Conservation (phyloP, 805 yeast species). For the Yamadazyma paraphyllophila region DNA sequence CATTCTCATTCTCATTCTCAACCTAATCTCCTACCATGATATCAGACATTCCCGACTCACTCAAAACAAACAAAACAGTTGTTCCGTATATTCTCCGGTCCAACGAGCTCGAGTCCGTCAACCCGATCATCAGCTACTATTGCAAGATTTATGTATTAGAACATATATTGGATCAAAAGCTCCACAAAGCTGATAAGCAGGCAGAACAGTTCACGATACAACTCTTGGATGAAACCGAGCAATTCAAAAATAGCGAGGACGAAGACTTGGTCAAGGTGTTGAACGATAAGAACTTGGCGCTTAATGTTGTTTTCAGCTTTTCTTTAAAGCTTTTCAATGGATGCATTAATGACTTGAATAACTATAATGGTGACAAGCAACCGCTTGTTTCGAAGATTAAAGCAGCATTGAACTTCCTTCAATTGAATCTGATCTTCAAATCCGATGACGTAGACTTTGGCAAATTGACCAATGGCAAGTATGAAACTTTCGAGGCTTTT, state of each 20-base stretch:
- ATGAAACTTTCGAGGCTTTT: conserved; percentile 23
- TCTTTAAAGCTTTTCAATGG: conserved; percentile 35
- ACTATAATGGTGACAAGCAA: conserved; percentile 24
- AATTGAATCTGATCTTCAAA: conserved; percentile 26
- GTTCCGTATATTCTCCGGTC: conserved; percentile 54
- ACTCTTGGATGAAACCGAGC: conserved; percentile 72
- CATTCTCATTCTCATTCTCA: not conserved
- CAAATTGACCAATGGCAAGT: conserved; percentile 36
- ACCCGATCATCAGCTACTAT: conserved; percentile 72
- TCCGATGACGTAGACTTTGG: conserved; percentile 29
- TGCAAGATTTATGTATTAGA: conserved; percentile 72
- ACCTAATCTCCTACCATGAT: conserved; percentile 6
- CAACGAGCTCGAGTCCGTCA: conserved; percentile 51
- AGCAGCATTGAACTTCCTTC: conserved; percentile 36
- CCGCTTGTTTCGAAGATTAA: conserved; percentile 31
- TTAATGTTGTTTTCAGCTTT: conserved; percentile 30
- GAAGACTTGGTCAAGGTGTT: conserved; percentile 49
- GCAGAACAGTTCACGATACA: conserved; percentile 58
- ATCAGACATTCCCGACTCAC: conserved; percentile 22
- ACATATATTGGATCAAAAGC: conserved; percentile 55
- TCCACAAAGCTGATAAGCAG: conserved; percentile 56
- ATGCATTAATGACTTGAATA: conserved; percentile 25
- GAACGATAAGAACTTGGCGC: conserved; percentile 51
- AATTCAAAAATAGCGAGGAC: conserved; percentile 40
- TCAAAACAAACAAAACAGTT: conserved; percentile 33